Base-by-base conservation (phyloP, 305 asterid genomes). In the Stenogyne calaminthoides region DNA sequence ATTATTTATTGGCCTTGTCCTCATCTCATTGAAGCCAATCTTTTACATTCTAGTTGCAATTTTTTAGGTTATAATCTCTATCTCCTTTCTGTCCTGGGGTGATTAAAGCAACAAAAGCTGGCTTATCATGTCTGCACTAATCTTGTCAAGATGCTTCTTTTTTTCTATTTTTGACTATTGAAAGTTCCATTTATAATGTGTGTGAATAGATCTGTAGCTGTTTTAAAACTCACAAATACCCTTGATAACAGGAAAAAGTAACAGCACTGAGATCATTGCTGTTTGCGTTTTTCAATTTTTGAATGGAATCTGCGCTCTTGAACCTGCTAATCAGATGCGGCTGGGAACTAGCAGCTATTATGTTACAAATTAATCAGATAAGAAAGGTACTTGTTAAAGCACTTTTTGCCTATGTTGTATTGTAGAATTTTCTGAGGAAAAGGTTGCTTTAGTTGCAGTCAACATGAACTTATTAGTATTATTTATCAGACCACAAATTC, bases 161-260 rank as follows among this genome's bases (percentile, higher is more conserved):
- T 16, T 3, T 52, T 52, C 8, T 16, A 52, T 25, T 9, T 16
- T 60, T 60, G 60, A 25, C 18, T 12, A 47, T 42, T 58, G 12
- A 46, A 51, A 19, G 18, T 3, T 9, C 34, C 16, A 29, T 44
- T 54, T 54, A 1, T 11, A 29, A 25, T 58, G 37, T 14, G 37
- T 14, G 34, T 46, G 12, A 16, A 7, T 18, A 34, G 61, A 51
- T 55, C 15, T 65, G 19, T 56, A 6, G 32, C 27, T 6, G 27
- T 62, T 12, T 70, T 52, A 60, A 10, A 58, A 58, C 51, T 64
- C 73, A 44, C 25, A 14, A 15, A 18, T 58, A 9, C 34, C 7
- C 37, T 64, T 58, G 29, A 29, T 58, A 49, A 36, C 81, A 77
- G 81, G 81, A 47, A 46, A 59, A 44, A 40, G 56, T 22, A 64